These are phyloP conservation scores for Gossypium stocksii DNA, from an alignment of 345 rosid species.

Conservation along the genomic window DNA sequence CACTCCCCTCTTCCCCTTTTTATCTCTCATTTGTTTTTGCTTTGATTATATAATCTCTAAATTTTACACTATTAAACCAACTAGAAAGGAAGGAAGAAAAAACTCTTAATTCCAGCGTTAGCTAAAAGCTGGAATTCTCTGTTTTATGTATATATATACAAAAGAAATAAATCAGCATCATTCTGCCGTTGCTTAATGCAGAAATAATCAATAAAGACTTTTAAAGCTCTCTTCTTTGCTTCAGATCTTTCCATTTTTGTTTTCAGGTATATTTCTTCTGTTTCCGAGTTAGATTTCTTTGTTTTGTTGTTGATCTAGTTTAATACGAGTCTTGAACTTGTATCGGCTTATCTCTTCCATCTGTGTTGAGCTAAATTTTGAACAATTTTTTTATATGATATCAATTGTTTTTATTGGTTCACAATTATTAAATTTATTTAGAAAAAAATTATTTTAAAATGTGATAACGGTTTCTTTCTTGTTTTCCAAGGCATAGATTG, in stretches of 20 bases:
- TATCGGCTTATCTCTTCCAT: background rate
- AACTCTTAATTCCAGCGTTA: background rate
- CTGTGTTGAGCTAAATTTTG: background rate
- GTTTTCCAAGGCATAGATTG: background rate
- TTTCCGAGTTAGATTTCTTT: background rate
- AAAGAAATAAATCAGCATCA: background rate
- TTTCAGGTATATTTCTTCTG: background rate
- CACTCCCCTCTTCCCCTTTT: background rate
- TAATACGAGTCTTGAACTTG: background rate
- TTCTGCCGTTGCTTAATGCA: background rate
- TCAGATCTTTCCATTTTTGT: background rate
- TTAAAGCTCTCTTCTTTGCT: background rate
- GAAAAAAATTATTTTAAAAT: background rate
- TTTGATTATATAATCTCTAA: background rate
- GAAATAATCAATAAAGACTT: background rate
- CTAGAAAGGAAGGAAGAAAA: background rate
- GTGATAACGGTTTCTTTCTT: background rate
- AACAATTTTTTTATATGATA: background rate
- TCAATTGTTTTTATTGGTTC: too few species aligned
- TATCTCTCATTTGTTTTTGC: background rate
- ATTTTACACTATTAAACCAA: background rate
- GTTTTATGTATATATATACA: background rate
- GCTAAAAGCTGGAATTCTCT: constrained; percentile 9
- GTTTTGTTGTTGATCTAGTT: background rate
- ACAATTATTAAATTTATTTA: background rate